Evolutionary conservation across 768 basidiomycete species (phyloP).

Genomic region (Clavaria fumosa): DNA sequence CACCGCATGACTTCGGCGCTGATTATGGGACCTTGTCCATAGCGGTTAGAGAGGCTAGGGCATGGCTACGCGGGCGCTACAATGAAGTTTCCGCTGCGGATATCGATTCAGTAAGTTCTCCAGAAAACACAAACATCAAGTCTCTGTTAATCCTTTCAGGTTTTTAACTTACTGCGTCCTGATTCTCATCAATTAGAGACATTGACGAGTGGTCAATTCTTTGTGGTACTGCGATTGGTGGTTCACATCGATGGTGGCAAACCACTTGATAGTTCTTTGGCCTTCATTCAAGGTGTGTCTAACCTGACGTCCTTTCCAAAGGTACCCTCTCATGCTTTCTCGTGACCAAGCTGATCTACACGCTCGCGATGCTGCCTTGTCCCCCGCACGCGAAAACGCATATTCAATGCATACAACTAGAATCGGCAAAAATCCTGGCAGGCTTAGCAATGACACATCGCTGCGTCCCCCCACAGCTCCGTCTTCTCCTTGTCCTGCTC

Average conservation of each 20-base stretch:
- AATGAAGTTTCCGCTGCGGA: conserved; percentile 31
- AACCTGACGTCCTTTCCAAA: no score
- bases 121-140: no score
- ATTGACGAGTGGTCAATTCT: conserved; percentile 58
- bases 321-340: no score
- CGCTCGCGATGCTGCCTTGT: no score
- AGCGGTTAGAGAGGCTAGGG: conserved; percentile 51
- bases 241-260: conserved; percentile 46
- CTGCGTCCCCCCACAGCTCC: no score
- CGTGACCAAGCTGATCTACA: no score
- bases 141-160: no score
- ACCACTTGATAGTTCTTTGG: conserved; percentile 46
- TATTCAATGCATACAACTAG: no score
- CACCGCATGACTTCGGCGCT: conserved; percentile 25
- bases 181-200: conserved; percentile 34
- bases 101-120: conserved; percentile 47
- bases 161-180: conserved; percentile 50
- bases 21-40: conserved; percentile 40
- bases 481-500: no score
- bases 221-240: conserved; percentile 55
- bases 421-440: no score
- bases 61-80: conserved; percentile 64
- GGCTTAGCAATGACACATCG: no score
- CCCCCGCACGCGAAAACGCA: no score
- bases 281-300: conserved; percentile 67